These are phyloP conservation scores for Hordeum pubiflorum DNA, from an alignment of 202 grass and related monocot species.

Conservation along the genomic window DNA sequence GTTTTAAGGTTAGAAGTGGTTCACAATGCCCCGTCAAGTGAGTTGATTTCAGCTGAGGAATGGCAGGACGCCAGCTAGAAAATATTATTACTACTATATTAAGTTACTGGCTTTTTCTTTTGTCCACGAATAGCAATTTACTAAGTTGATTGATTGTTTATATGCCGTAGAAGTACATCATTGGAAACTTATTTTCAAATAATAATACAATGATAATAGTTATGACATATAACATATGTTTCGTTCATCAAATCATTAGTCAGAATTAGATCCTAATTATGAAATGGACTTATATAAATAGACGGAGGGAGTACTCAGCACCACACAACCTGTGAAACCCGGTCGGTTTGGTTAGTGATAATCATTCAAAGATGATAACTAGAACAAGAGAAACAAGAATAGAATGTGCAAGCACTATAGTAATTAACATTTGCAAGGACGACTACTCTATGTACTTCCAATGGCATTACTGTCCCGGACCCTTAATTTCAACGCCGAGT, in stretches of 20 bases:
- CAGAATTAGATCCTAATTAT: too few relatives aligned
- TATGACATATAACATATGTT: too few relatives aligned
- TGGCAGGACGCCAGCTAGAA: neutral
- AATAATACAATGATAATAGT: too few relatives aligned
- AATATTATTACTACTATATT: neutral
- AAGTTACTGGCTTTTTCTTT: neutral
- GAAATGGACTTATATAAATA: too few relatives aligned
- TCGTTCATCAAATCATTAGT: too few relatives aligned
- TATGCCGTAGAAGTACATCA: too few relatives aligned
- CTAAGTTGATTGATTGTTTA: too few relatives aligned
- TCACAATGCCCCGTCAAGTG: neutral
- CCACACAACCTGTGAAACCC: too few relatives aligned
- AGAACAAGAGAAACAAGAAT: neutral
- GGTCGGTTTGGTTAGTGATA: too few relatives aligned
- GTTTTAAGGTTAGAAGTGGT: neutral
- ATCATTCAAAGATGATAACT: neutral
- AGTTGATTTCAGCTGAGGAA: neutral
- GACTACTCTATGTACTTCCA: neutral
- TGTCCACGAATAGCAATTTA: too few relatives aligned
- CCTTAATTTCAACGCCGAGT: neutral
- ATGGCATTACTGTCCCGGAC: neutral
- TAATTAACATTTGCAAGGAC: neutral
- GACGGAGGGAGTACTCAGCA: too few relatives aligned
- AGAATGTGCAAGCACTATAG: neutral
- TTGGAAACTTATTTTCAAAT: too few relatives aligned